Percentiles rank a stretch among this genome's conserved stretches.
Conservation (phyloP, 2,329 filamentous ascomycete species). For the Escovopsis weberi region DNA sequence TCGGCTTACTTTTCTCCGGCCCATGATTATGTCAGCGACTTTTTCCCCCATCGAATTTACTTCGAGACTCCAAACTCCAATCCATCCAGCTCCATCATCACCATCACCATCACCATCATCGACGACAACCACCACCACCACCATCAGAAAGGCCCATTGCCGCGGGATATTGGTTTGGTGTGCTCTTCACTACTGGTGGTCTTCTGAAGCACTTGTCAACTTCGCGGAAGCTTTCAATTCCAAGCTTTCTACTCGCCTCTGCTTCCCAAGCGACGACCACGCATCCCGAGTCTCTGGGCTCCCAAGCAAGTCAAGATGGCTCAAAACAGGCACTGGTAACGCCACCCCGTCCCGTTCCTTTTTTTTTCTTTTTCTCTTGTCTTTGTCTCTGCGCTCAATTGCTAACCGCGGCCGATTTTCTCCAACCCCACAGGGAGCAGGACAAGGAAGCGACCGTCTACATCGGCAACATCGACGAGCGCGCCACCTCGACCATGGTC, state of each 20-base stretch:
- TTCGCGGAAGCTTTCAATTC: not conserved
- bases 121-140: not conserved
- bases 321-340: conserved; percentile 61
- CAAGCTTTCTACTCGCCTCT: not conserved
- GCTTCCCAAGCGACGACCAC: not conserved
- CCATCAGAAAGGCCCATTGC: too few species aligned
- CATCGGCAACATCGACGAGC: conserved; percentile 96
- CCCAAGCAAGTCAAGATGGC: conserved; percentile 38
- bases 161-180: too few species aligned
- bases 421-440: conserved; percentile 54
- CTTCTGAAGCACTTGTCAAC: too few species aligned
- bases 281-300: not conserved
- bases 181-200: too few species aligned
- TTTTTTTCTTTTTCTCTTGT: too few species aligned
- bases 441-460: conserved; percentile 98
- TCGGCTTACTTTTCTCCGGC: too few species aligned
- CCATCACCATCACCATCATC: not conserved
- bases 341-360: not conserved
- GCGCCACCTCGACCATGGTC: conserved; percentile 75
- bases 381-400: too few species aligned
- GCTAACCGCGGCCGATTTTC: not conserved
- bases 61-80: not conserved
- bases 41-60: not conserved
- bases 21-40: not conserved
- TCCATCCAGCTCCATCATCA: too few species aligned